Conservation (phyloP, 768 basidiomycete species). For the Russula brevipes region DNA sequence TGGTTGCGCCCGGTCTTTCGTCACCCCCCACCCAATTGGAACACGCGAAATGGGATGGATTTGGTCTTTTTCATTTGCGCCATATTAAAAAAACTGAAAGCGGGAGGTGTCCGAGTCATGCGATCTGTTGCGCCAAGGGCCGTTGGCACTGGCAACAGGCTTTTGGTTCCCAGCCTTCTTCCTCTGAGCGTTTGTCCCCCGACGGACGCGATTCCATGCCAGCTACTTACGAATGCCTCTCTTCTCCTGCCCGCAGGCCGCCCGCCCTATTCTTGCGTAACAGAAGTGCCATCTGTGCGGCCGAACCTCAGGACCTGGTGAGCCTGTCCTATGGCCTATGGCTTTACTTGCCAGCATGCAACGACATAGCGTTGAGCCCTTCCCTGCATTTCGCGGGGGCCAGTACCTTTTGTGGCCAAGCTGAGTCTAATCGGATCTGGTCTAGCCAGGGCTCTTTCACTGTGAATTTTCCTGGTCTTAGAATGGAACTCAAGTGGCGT, state of each 20-base stretch:
- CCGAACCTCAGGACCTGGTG: background rate
- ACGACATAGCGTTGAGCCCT: background rate
- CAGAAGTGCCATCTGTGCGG: background rate
- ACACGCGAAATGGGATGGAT: background rate
- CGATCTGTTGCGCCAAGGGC: background rate
- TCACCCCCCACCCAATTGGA: background rate
- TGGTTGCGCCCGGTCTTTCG: background rate
- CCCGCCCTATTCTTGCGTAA: background rate
- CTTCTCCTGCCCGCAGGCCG: background rate
- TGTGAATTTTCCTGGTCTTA: constrained; percentile 9
- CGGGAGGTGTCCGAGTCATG: background rate
- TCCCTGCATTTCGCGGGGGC: background rate
- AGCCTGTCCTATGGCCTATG: background rate
- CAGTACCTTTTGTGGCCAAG: constrained; percentile 18
- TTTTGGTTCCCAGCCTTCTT: constrained; percentile 10
- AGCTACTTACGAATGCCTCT: background rate
- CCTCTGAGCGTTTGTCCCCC: background rate
- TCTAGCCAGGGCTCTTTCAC: constrained; percentile 1
- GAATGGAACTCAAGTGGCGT: constrained; percentile 13
- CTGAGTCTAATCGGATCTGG: constrained; percentile 10
- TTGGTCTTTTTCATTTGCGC: background rate
- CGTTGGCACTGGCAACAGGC: constrained; percentile 5
- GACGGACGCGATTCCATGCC: background rate
- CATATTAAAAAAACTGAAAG: constrained; percentile 13
- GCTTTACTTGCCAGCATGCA: background rate